A percentile compares a stretch with the other conserved stretches of the same genome.
Evolutionary conservation across 257 asterid species (phyloP).

Genomic region (Scutellaria minor): DNA sequence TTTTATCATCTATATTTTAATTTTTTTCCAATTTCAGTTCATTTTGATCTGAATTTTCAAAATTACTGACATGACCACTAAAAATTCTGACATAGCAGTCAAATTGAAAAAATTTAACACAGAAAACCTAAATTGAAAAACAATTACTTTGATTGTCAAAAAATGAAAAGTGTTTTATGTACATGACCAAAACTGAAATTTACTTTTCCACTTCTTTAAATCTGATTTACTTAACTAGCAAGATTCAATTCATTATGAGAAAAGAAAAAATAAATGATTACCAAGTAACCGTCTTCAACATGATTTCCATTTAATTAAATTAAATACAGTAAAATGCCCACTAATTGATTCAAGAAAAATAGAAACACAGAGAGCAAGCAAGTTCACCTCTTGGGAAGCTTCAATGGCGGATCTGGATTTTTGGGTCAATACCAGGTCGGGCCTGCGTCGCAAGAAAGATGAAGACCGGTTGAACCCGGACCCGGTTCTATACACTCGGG

Average conservation of each 20-base stretch:
- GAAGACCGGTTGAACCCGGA: background rate
- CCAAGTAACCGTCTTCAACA: background rate
- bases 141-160: too few species aligned
- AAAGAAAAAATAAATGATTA: background rate
- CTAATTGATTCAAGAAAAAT: too few species aligned
- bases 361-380: background rate
- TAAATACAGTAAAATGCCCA: background rate
- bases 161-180: too few species aligned
- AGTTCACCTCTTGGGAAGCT: conserved; percentile 32
- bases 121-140: too few species aligned
- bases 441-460: background rate
- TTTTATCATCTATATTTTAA: too few species aligned
- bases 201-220: background rate
- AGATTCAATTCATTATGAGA: background rate
- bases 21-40: too few species aligned
- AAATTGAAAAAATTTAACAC: too few species aligned
- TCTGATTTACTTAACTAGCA: background rate
- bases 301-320: background rate
- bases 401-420: conserved; percentile 17
- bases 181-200: too few species aligned
- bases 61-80: too few species aligned
- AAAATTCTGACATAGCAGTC: too few species aligned
- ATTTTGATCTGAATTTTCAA: too few species aligned
- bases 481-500: conserved; percentile 21
- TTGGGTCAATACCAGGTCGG: conserved; percentile 14